These are phyloP conservation scores for Aspergillus neoniger DNA, from an alignment of 2,329 filamentous ascomycete species.

Conservation along the genomic window DNA sequence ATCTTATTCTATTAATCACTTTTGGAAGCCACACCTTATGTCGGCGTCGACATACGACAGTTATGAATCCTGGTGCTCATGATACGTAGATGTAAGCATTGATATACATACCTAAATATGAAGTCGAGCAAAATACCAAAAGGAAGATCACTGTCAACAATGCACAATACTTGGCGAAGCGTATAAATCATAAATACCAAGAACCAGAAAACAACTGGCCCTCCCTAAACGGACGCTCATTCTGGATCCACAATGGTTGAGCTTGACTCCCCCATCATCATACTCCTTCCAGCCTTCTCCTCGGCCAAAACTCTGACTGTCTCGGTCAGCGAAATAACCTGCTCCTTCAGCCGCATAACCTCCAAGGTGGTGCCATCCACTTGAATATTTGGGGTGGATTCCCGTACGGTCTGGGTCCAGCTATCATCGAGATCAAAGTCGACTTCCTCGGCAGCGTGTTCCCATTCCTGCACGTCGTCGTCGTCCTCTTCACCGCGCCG, in stretches of 20 bases:
- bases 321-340: slow-evolving; percentile 63
- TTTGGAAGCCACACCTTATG: no score
- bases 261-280: slow-evolving; percentile 16
- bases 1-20: no score
- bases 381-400: slow-evolving; percentile 78
- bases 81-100: no score
- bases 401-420: slow-evolving; percentile 78
- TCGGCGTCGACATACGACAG: neutral
- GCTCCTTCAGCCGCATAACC: slow-evolving; percentile 44
- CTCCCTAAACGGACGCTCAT: neutral
- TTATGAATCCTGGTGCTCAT: no score
- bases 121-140: neutral
- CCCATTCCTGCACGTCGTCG: slow-evolving; percentile 88
- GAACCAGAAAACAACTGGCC: neutral
- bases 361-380: slow-evolving; percentile 76
- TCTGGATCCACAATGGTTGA: slow-evolving; percentile 14
- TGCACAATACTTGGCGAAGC: neutral
- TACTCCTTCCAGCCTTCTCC: slow-evolving; percentile 20
- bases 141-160: neutral
- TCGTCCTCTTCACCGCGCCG: slow-evolving; percentile 84
- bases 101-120: neutral
- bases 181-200: neutral
- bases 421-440: slow-evolving; percentile 77
- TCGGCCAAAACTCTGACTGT: slow-evolving; percentile 62
- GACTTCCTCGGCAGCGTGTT: slow-evolving; percentile 69